phyloP scores from a whole-genome alignment of 345 rosid species.

The Salix dunnii region DNA sequence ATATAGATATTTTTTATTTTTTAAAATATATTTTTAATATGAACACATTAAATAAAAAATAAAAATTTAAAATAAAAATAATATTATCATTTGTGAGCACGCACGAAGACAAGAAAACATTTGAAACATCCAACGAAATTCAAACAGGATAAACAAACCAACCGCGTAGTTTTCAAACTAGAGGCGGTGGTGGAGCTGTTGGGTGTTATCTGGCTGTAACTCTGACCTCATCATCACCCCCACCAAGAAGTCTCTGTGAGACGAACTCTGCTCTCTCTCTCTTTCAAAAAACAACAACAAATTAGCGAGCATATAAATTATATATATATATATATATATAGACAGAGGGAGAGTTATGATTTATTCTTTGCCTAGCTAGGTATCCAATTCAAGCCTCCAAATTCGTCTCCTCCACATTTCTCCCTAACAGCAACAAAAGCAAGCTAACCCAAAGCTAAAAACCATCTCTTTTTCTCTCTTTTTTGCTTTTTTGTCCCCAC shows the following conservation, averaged over 20 bases:
- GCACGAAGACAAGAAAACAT: neutral
- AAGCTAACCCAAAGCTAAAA: neutral
- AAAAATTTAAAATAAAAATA: too few species aligned
- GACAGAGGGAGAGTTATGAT: neutral
- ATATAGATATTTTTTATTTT: too few species aligned
- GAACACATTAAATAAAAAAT: too few species aligned
- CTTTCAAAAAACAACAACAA: neutral
- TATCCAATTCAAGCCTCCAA: constrained; percentile 7
- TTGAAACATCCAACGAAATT: neutral
- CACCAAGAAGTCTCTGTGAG: neutral
- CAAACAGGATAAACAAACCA: neutral
- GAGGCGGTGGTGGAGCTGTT: neutral
- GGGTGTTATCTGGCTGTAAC: neutral
- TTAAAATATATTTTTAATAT: too few species aligned
- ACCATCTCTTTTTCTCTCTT: neutral
- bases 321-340: neutral
- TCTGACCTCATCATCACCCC: neutral
- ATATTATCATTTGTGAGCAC: too few species aligned
- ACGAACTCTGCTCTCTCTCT: neutral
- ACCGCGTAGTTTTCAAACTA: neutral
- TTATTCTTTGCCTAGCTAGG: constrained; percentile 10
- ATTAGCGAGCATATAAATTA: too few species aligned
- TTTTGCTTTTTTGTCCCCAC: neutral
- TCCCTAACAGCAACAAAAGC: neutral
- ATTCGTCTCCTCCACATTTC: constrained; percentile 11